Evolutionary conservation across 306 rosid genomes (phyloP).

Genomic region (Astragalus membranaceus): DNA sequence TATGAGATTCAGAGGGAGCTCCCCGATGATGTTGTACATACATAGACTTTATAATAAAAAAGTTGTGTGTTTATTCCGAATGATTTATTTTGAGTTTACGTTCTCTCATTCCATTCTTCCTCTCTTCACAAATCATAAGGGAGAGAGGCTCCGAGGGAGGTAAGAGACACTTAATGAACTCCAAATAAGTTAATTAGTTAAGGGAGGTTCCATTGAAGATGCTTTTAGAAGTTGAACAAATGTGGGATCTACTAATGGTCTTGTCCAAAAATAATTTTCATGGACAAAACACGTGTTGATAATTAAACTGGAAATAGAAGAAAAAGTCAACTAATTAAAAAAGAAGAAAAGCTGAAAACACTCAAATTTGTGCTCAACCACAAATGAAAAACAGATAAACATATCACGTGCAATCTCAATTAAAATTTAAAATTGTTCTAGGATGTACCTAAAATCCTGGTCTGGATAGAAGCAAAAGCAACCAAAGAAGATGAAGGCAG

Average conservation of each 20-base stretch:
- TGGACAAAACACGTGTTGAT: constrained; percentile 1
- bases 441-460: neutral
- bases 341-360: neutral
- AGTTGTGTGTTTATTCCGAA: too few relatives aligned
- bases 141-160: too few relatives aligned
- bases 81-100: too few relatives aligned
- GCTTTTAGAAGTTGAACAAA: constrained; percentile 6
- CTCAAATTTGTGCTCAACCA: neutral
- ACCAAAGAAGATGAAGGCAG: constrained; percentile 1
- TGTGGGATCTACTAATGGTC: neutral
- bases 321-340: constrained; percentile 20
- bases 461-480: constrained; percentile 20
- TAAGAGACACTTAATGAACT: too few relatives aligned
- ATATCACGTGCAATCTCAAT: constrained; percentile 13
- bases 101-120: too few relatives aligned
- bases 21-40: constrained; percentile 23
- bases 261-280: neutral
- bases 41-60: constrained; percentile 5
- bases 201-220: neutral
- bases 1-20: constrained; percentile 16
- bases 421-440: neutral
- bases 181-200: too few relatives aligned
- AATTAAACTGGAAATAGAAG: neutral
- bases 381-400: neutral
- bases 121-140: too few relatives aligned